Percentiles rank a stretch among this genome's conserved stretches.
phyloP scores from a whole-genome alignment of 2,329 filamentous ascomycete genomes.

The Diaporthe caulivora region DNA sequence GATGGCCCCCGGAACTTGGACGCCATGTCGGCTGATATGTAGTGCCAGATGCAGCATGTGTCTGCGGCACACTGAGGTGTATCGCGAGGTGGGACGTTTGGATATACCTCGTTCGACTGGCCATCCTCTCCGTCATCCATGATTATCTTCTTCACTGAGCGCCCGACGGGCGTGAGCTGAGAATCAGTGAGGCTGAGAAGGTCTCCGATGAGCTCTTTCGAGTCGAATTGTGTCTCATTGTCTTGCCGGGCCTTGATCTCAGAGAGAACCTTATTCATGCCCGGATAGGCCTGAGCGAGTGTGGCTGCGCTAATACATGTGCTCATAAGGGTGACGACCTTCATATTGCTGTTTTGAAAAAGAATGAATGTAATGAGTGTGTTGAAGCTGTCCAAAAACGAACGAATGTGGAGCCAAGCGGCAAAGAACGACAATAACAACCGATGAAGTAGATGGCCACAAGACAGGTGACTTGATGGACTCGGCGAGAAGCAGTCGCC shows the following conservation, averaged over 20 bases:
- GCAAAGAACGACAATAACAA: not conserved
- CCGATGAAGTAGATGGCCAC: not conserved
- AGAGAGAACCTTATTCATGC: constrained; percentile 44
- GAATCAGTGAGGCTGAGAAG: constrained; percentile 48
- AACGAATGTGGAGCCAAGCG: constrained; percentile 11
- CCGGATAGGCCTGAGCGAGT: constrained; percentile 36
- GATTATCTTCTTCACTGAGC: constrained; percentile 54
- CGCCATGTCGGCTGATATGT: constrained; percentile 56
- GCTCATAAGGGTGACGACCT: not conserved
- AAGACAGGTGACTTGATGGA: not conserved
- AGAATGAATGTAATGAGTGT: not conserved
- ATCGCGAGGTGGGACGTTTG: constrained; percentile 4
- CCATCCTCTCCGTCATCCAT: constrained; percentile 43
- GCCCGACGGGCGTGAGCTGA: constrained; percentile 51
- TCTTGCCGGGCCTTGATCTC: constrained; percentile 42
- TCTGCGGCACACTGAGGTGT: constrained; percentile 5
- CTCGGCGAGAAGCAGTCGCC: not conserved
- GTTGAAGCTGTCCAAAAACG: no score
- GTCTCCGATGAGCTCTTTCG: constrained; percentile 57
- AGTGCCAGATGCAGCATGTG: constrained; percentile 55
- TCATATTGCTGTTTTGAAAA: not conserved
- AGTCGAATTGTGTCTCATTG: constrained; percentile 48
- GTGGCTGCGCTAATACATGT: not conserved
- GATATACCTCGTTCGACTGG: not conserved
- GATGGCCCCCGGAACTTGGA: constrained; percentile 51